Conservation (phyloP, 176 grass and related monocot genomes). For the Zoysia pacifica region DNA sequence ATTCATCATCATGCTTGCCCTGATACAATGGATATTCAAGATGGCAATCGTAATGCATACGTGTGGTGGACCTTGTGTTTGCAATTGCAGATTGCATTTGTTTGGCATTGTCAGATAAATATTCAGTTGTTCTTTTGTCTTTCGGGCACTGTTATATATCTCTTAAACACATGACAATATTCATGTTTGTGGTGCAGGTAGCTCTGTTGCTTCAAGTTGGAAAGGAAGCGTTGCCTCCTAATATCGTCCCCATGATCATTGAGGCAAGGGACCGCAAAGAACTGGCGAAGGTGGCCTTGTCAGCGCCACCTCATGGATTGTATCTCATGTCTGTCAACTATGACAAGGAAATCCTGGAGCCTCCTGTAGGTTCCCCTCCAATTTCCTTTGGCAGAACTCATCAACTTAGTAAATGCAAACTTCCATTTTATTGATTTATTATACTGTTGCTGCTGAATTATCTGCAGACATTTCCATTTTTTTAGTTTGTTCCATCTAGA, state of each 20-base stretch:
- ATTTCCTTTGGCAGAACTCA: conserved; percentile 75
- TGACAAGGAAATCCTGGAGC: conserved; percentile 65
- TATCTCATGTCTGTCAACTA: conserved; percentile 89
- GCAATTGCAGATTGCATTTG: not conserved
- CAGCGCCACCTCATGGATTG: conserved; percentile 78
- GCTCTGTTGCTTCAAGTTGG: conserved; percentile 91
- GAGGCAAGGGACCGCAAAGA: conserved; percentile 64
- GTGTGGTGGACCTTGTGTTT: conserved; percentile 13
- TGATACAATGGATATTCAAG: not conserved
- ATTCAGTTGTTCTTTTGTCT: not conserved
- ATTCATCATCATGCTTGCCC: not conserved
- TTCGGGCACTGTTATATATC: not conserved
- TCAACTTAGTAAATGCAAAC: conserved; percentile 81
- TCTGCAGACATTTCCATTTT: not conserved
- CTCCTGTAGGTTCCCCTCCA: conserved; percentile 65
- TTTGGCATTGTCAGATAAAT: conserved; percentile 1
- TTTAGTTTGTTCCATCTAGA: conserved; percentile 22
- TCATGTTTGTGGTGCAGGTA: conserved; percentile 46
- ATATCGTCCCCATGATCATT: conserved; percentile 69
- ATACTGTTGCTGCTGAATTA: not conserved
- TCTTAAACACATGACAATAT: conserved; percentile 13
- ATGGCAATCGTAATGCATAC: not conserved
- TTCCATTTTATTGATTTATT: conserved; percentile 76
- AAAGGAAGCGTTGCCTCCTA: conserved; percentile 72
- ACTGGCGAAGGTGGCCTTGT: conserved; percentile 77